Base-by-base conservation (phyloP, 75 land plant species). In the Pinus tabuliformis region DNA sequence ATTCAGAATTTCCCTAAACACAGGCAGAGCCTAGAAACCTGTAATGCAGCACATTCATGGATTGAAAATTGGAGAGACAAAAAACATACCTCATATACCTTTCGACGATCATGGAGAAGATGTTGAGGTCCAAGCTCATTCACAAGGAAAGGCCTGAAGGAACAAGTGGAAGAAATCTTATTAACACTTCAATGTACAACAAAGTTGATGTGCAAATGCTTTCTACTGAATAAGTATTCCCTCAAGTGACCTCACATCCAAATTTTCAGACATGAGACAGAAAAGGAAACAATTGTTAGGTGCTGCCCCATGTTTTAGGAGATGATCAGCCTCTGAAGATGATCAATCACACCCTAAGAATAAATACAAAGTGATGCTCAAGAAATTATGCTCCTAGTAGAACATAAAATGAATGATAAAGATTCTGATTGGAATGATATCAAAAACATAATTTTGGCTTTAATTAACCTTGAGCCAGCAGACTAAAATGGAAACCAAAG, bases 91-190 rank as follows among this genome's bases (percentile, higher is more conserved):
- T 97, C 90, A 82, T 97, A 97, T 45, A 97, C 99, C 81, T 93
- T 91, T 71, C 98, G 88, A 21, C 99, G 81, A 62, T 97, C 99
- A 89, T 96, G 99, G 54, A 97, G 91, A 68, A 97, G 91, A 79
- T 95, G 85, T 76, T 97, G 99, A 11, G 78, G 83, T 52, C 83
- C 90, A 81, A 97, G 72, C 74, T 95, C 96, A 92, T 97, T 97
- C 24, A 97, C 96, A 68, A 97, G 75, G 70, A 88, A 97, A 42
- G 99, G 98, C 84, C 99, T 97, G 82, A 62, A 78, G 70, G 3
- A 73, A 73, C 11, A 56, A 52, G 12, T 56, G 57, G 18, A 13
- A 77, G 56, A 49, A 45, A 77, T 4, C 36, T 74, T 77, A 20
- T 9, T 59, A 74, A 74, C 9, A 11, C 54, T 16, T 6, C 70